Conservation (phyloP, 331 rosid species). For the Dryas integrifolia region DNA sequence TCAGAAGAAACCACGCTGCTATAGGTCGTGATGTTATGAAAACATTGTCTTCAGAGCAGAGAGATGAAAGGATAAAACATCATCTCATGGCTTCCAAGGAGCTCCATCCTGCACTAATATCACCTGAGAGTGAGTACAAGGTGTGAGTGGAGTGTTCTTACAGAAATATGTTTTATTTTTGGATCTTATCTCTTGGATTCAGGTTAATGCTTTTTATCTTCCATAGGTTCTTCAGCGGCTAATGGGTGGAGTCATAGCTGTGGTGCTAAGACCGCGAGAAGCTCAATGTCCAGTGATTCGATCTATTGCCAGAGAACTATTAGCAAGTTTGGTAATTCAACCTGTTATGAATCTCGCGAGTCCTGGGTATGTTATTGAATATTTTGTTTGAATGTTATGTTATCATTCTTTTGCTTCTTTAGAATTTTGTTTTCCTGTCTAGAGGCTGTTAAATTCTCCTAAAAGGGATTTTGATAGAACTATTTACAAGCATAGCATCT, state of each 20-base stretch:
- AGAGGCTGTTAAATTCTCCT: slow-evolving; percentile 1
- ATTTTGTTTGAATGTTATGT: slow-evolving; percentile 8
- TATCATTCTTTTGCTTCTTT: background rate
- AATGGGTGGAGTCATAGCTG: slow-evolving; percentile 80
- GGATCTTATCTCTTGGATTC: slow-evolving; percentile 28
- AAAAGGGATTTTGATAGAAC: background rate
- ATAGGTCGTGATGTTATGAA: slow-evolving; percentile 90
- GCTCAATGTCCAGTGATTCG: slow-evolving; percentile 79
- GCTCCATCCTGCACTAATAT: slow-evolving; percentile 92
- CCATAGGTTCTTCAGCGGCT: slow-evolving; percentile 78
- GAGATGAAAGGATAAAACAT: slow-evolving; percentile 88
- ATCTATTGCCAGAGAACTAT: slow-evolving; percentile 78
- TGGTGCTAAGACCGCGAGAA: slow-evolving; percentile 77
- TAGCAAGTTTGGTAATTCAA: slow-evolving; percentile 87
- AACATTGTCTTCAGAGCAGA: slow-evolving; percentile 87
- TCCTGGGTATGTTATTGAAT: slow-evolving; percentile 76
- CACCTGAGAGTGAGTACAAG: slow-evolving; percentile 99
- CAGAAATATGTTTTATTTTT: slow-evolving; percentile 29
- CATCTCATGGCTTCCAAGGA: slow-evolving; percentile 82
- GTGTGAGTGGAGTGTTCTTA: slow-evolving; percentile 87
- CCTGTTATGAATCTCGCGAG: slow-evolving; percentile 86
- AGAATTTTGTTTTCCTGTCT: background rate
- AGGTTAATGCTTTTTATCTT: slow-evolving; percentile 35
- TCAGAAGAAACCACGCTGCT: slow-evolving; percentile 89
- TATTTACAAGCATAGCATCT: background rate